phyloP scores from a whole-genome alignment of 176 grass and related monocot genomes.

The Microstegium vimineum region DNA sequence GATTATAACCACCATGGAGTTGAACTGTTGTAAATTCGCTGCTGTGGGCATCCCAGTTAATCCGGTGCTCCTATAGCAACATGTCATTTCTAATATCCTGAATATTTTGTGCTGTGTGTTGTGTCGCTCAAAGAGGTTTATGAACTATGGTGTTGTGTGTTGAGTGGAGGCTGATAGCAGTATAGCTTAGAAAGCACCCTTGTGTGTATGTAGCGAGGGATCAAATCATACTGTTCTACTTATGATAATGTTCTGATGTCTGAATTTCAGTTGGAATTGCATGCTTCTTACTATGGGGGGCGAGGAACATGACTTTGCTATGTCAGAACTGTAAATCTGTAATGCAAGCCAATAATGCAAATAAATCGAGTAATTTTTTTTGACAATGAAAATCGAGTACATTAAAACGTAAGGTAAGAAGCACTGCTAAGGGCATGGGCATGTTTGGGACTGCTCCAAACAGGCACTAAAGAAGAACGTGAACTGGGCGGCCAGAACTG shows the following conservation, averaged over 20 bases:
- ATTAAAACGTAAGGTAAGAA: neutral
- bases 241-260: neutral
- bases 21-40: conserved; percentile 4
- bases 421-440: too few species aligned
- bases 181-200: neutral
- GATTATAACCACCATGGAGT: conserved; percentile 4
- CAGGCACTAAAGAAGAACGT: too few species aligned
- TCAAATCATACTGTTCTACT: neutral
- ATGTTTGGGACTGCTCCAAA: too few species aligned
- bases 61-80: neutral
- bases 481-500: too few species aligned
- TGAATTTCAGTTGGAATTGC: neutral
- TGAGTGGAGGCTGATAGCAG: neutral
- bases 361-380: neutral
- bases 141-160: neutral
- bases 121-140: neutral
- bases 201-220: neutral
- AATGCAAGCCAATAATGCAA: neutral
- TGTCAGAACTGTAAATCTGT: neutral
- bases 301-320: neutral
- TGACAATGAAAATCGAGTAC: too few species aligned
- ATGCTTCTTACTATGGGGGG: neutral
- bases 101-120: neutral
- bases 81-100: neutral
- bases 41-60: neutral